Evolutionary conservation across 805 yeast species (phyloP).

Genomic region (Pichia occidentalis): DNA sequence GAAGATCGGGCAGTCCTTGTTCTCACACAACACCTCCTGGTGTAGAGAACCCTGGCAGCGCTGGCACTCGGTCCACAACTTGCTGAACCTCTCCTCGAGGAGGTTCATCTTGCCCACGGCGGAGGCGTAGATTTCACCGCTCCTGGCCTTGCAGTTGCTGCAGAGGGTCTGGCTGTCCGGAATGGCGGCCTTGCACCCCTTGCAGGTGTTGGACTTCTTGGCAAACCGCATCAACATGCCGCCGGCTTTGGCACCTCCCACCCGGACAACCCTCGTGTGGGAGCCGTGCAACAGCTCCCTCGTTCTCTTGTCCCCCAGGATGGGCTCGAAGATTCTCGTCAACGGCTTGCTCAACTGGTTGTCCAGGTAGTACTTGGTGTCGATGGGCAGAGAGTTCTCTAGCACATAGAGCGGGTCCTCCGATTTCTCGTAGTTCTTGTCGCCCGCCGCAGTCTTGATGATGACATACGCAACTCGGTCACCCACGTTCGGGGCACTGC

Average conservation of each 20-base stretch:
- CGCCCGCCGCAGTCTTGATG: slow-evolving; percentile 63
- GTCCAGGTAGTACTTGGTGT: slow-evolving; percentile 87
- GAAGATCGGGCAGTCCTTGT: slow-evolving; percentile 95
- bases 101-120: slow-evolving; percentile 75
- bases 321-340: slow-evolving; percentile 90
- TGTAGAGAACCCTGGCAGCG: slow-evolving; percentile 94
- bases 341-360: slow-evolving; percentile 91
- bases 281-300: slow-evolving; percentile 75
- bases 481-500: slow-evolving; percentile 94
- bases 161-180: slow-evolving; percentile 52
- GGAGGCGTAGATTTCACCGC: slow-evolving; percentile 75
- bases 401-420: slow-evolving; percentile 94
- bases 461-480: slow-evolving; percentile 98
- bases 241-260: slow-evolving; percentile 63
- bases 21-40: slow-evolving; percentile 91
- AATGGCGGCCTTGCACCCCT: slow-evolving; percentile 80
- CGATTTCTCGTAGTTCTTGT: slow-evolving; percentile 89
- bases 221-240: slow-evolving; percentile 90
- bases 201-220: slow-evolving; percentile 80
- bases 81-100: slow-evolving; percentile 73
- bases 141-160: slow-evolving; percentile 62
- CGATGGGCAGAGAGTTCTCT: slow-evolving; percentile 89
- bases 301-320: slow-evolving; percentile 79
- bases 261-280: slow-evolving; percentile 72
- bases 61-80: slow-evolving; percentile 98